Base-by-base conservation (phyloP, 768 basidiomycete species). In the Suillus decipiens region DNA sequence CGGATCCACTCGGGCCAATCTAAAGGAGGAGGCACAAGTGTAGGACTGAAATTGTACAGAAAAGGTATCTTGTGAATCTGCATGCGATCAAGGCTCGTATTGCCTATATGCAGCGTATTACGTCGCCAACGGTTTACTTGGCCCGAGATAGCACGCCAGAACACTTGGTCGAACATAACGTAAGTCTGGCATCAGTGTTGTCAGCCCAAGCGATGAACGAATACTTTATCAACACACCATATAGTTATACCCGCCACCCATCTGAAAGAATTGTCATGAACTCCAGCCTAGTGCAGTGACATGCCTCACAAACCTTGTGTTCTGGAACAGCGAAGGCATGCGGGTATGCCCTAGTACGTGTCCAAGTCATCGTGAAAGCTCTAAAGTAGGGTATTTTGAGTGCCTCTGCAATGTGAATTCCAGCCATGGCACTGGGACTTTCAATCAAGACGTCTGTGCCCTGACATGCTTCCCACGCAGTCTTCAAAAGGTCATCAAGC, bases 1-100 rank as follows among this genome's bases (percentile, higher is more conserved):
- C 92, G 89, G 66, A 99, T 98, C 95, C 96, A 98, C 75, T 99
- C 96, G 5, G 95, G 94, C 97, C 97, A 99, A 74, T 99, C 96
- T 61, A 99, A 77, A 3, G 96, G 96, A 33, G 90, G 93, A 8
- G 96, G 95, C 15, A 99, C 93, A 53, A 94, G 82, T 36, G 85
- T 81, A 1, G 95, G 93, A 70, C 93, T 96, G 73, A 99, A 99
- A 75, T 98, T 99, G 77, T 99, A 99, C 36, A 99, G 76, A 80
- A 99, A 99, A 3, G 96, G 96, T 57, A 96, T 93, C 78, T 96
- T 97, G 78, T 99, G 95, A 41, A 93, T 93, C 72, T 97, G 95
- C 88, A 99, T 92, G 77, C 89, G 95, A 76, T 99, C 97, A 48
- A 97, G 80, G 67, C 82, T 95, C 19, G 96, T 98, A 65, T 89